These are phyloP conservation scores for Phoma sp. DNA, from an alignment of 2,329 filamentous ascomycete species.

Conservation along the genomic window DNA sequence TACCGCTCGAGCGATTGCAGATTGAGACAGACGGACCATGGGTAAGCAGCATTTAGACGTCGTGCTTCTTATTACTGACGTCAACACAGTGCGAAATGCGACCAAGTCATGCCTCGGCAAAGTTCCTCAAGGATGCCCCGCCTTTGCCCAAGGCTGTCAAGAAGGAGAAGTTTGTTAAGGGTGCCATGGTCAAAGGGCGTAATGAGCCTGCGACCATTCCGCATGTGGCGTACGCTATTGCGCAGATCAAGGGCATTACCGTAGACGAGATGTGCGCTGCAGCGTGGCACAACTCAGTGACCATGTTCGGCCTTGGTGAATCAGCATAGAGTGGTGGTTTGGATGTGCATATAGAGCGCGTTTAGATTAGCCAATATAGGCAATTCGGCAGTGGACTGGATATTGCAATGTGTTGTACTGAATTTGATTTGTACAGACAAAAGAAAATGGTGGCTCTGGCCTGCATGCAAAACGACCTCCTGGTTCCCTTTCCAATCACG, in stretches of 20 bases:
- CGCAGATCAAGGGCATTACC: conserved; percentile 79
- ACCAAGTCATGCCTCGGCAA: conserved; percentile 83
- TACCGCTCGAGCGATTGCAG: conserved; percentile 82
- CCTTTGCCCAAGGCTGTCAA: conserved; percentile 84
- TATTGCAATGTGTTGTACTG: conserved; percentile 4
- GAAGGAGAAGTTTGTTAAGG: conserved; percentile 92
- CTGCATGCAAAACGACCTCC: conserved; percentile 30
- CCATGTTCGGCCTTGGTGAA: conserved; percentile 51
- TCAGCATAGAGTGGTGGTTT: conserved; percentile 12
- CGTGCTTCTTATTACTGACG: background rate
- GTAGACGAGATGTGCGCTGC: conserved; percentile 86
- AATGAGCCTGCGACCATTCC: conserved; percentile 92
- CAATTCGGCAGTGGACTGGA: background rate
- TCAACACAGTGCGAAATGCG: conserved; percentile 79
- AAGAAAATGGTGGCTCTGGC: conserved; percentile 22
- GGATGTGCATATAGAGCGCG: background rate
- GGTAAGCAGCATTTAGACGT: conserved; percentile 45
- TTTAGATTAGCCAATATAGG: background rate
- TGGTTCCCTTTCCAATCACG: conserved; percentile 19
- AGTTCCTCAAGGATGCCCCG: conserved; percentile 73
- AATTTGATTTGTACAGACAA: conserved; percentile 32
- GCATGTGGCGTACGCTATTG: conserved; percentile 86
- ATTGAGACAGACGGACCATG: conserved; percentile 97
- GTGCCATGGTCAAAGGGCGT: conserved; percentile 89
- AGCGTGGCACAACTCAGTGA: conserved; percentile 51